Percentiles rank a stretch among this genome's conserved stretches.
Evolutionary conservation across 768 basidiomycete species (phyloP).

Genomic region (Xerocomus potaroensis): DNA sequence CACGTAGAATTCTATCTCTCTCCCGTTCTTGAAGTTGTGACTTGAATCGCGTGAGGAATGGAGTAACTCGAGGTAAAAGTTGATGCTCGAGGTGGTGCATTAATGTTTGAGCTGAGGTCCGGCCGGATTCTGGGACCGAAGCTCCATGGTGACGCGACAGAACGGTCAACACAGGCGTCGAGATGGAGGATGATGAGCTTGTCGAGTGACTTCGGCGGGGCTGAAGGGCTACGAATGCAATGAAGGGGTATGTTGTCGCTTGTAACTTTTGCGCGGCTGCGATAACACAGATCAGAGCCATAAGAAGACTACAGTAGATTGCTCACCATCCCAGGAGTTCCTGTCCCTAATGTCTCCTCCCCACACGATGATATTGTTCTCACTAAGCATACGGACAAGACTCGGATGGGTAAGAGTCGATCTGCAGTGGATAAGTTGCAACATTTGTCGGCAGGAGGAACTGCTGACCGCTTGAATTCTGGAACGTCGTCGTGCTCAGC

Average conservation of each 20-base stretch:
- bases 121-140: constrained; percentile 42
- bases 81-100: constrained; percentile 61
- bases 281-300: constrained; percentile 1
- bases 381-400: constrained; percentile 63
- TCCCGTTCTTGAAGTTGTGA: constrained; percentile 46
- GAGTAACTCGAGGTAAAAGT: constrained; percentile 75
- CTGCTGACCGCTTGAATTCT: constrained; percentile 74
- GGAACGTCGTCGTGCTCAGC: constrained; percentile 87
- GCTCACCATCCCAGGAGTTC: constrained; percentile 73
- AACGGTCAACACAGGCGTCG: constrained; percentile 62
- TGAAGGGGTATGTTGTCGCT: constrained; percentile 88
- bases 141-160: constrained; percentile 82
- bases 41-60: constrained; percentile 66
- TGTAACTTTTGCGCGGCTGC: constrained; percentile 68
- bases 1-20: constrained; percentile 59
- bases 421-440: constrained; percentile 32
- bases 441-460: background rate
- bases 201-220: constrained; percentile 48
- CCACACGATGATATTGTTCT: constrained; percentile 83
- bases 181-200: constrained; percentile 30
- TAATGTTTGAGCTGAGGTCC: constrained; percentile 63
- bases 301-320: background rate
- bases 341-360: constrained; percentile 83
- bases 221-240: constrained; percentile 89
- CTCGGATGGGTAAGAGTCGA: constrained; percentile 70